Evolutionary conservation across 345 rosid genomes (phyloP).

Genomic region (Eucalyptus cloeziana): DNA sequence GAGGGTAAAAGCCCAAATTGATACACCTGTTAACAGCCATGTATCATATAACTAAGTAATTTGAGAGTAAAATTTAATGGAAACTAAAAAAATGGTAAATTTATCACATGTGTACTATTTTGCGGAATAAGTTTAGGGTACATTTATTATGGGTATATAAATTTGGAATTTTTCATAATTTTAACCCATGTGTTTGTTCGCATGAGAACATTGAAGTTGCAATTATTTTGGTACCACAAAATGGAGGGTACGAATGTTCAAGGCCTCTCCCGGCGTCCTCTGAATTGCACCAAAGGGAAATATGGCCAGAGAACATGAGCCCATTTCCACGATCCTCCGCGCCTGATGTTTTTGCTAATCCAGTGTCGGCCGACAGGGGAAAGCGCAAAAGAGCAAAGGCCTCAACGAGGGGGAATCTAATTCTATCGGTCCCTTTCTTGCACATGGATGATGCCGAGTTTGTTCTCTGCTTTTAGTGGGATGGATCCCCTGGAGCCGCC

Average conservation of each 20-base stretch:
- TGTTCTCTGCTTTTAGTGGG: neutral
- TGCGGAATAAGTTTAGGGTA: fast-evolving
- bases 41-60: fast-evolving
- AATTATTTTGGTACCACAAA: neutral
- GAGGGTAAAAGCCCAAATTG: no score
- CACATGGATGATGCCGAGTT: neutral
- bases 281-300: no score
- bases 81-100: no score
- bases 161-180: no score
- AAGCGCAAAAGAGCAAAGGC: neutral
- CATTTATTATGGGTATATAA: fast-evolving
- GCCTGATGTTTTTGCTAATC: neutral
- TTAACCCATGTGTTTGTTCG: neutral
- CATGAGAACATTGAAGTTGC: neutral
- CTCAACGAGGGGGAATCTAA: neutral
- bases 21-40: fast-evolving
- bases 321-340: neutral
- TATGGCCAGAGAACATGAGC: no score
- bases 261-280: neutral
- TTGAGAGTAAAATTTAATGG: fast-evolving
- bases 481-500: no score
- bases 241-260: neutral
- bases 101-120: fast-evolving
- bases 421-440: neutral
- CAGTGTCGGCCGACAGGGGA: neutral